Evolutionary conservation across 768 basidiomycete species (phyloP).

Genomic region (Myochromella boudieri): DNA sequence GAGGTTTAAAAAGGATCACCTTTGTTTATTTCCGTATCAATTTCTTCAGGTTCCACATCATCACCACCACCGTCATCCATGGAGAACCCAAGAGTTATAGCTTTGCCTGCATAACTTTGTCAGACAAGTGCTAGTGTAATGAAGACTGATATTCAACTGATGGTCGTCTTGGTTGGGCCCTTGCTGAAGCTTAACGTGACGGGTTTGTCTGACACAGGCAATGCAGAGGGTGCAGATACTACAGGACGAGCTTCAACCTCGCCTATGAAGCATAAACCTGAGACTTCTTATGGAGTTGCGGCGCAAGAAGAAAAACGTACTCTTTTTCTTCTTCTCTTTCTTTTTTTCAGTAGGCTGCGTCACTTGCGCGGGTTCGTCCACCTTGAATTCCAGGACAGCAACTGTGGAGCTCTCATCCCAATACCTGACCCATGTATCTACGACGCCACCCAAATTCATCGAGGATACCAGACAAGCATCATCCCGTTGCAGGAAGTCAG

Average conservation of each 20-base stretch:
- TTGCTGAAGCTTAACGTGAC: slow-evolving; percentile 78
- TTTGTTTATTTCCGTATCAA: slow-evolving; percentile 44
- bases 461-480: slow-evolving; percentile 75
- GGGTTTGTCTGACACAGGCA: slow-evolving; percentile 79
- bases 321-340: slow-evolving; percentile 66
- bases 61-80: slow-evolving; percentile 55
- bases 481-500: slow-evolving; percentile 72
- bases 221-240: slow-evolving; percentile 55
- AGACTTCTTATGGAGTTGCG: background rate
- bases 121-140: background rate
- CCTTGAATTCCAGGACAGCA: slow-evolving; percentile 76
- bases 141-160: slow-evolving; percentile 18
- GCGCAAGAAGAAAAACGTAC: slow-evolving; percentile 41
- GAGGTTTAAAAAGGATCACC: slow-evolving; percentile 40
- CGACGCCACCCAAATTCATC: slow-evolving; percentile 64
- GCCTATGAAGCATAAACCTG: background rate
- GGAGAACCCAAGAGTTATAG: slow-evolving; percentile 63
- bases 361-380: slow-evolving; percentile 54
- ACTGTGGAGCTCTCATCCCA: slow-evolving; percentile 89
- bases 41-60: slow-evolving; percentile 42
- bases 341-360: slow-evolving; percentile 37
- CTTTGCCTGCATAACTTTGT: slow-evolving; percentile 28
- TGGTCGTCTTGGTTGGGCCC: slow-evolving; percentile 33
- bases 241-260: slow-evolving; percentile 33
- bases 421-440: slow-evolving; percentile 78